Evolutionary conservation across 179 eudicot genomes (phyloP).

Genomic region (Dionaea muscipula): DNA sequence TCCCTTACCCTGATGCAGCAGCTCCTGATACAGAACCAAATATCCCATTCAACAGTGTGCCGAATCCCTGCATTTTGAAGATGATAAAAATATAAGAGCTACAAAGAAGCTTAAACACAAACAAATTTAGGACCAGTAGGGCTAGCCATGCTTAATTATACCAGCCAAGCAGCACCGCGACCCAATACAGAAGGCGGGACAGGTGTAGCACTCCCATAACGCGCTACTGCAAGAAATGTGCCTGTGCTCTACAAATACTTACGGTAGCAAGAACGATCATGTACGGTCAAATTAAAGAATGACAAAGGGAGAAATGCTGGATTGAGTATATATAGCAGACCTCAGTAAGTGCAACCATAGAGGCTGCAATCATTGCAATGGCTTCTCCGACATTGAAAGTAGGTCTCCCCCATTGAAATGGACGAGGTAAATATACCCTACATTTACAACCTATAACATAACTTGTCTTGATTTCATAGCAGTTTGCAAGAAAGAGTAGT

Average conservation of each 20-base stretch:
- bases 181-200: conserved; percentile 75
- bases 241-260: conserved; percentile 52
- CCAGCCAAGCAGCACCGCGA: conserved; percentile 84
- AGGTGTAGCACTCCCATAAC: conserved; percentile 89
- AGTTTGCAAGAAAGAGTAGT: no score
- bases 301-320: neutral
- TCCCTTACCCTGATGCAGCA: conserved; percentile 34
- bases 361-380: conserved; percentile 38
- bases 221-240: conserved; percentile 56
- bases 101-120: neutral
- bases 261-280: neutral
- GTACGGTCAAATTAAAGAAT: neutral
- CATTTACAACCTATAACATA: neutral
- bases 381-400: conserved; percentile 38
- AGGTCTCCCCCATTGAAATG: conserved; percentile 71
- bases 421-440: conserved; percentile 59
- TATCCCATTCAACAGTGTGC: conserved; percentile 39
- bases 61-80: neutral
- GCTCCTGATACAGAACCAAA: conserved; percentile 48
- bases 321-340: conserved; percentile 26
- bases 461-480: neutral
- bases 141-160: conserved; percentile 6
- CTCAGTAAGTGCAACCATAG: conserved; percentile 67
- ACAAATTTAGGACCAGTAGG: neutral
- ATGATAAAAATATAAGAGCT: neutral